Conservation (phyloP, 73 alveolate genomes). For the Tetrahymena borealis region DNA sequence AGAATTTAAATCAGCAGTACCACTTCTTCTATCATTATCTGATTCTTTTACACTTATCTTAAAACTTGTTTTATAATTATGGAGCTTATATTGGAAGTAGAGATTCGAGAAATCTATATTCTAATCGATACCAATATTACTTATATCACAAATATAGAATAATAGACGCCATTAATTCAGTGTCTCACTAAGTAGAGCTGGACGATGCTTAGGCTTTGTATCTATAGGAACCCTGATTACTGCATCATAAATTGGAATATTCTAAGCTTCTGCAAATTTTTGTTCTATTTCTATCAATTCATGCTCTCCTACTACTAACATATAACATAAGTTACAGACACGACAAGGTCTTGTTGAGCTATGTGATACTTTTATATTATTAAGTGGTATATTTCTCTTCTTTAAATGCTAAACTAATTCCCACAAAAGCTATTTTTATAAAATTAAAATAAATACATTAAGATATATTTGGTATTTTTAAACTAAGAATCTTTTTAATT, state of each 20-base stretch:
- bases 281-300: conserved; percentile 90
- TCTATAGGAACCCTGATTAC: conserved; percentile 59
- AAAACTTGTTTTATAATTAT: conserved; percentile 25
- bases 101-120: conserved; percentile 14
- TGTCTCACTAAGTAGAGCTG: conserved; percentile 61
- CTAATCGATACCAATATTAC: conserved; percentile 18
- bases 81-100: conserved; percentile 10
- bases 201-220: conserved; percentile 61
- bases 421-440: conserved; percentile 10
- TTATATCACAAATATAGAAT: conserved; percentile 64
- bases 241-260: conserved; percentile 80
- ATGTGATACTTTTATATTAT: conserved; percentile 38
- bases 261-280: conserved; percentile 71
- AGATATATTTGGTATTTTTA: not conserved
- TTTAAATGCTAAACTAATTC: conserved; percentile 46
- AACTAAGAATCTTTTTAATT: too few species aligned
- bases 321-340: conserved; percentile 93
- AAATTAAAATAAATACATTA: not conserved
- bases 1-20: not conserved
- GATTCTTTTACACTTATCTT: conserved; percentile 13
- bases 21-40: conserved; percentile 6
- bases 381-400: conserved; percentile 28
- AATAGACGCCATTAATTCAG: conserved; percentile 83
- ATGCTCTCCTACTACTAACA: conserved; percentile 91
- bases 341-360: conserved; percentile 51